Evolutionary conservation across 768 basidiomycete genomes (phyloP).

Genomic region (Tricholoma matsutake): DNA sequence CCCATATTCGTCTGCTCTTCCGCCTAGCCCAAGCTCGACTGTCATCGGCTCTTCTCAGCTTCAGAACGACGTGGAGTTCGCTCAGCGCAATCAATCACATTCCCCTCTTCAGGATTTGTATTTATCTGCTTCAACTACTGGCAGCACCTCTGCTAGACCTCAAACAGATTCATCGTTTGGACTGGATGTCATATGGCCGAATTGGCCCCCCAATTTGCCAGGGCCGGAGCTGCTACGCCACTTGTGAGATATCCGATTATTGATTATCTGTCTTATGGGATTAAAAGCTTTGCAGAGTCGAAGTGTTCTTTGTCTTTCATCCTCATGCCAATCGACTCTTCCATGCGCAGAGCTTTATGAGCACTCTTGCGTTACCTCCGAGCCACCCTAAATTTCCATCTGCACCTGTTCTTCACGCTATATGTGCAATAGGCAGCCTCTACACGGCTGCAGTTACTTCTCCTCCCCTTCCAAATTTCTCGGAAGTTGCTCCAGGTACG

Average conservation of each 20-base stretch:
- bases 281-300: slow-evolving; percentile 43
- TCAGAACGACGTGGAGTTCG: slow-evolving; percentile 8
- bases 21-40: slow-evolving; percentile 7
- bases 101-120: slow-evolving; percentile 24
- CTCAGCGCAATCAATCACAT: slow-evolving; percentile 19
- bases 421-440: slow-evolving; percentile 75
- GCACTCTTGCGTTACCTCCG: slow-evolving; percentile 60
- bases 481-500: slow-evolving; percentile 44
- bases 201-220: slow-evolving; percentile 66
- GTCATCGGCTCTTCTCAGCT: slow-evolving; percentile 5
- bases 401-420: slow-evolving; percentile 73
- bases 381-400: slow-evolving; percentile 73
- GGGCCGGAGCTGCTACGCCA: slow-evolving; percentile 60
- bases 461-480: slow-evolving; percentile 49
- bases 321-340: slow-evolving; percentile 72
- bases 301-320: slow-evolving; percentile 77
- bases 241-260: slow-evolving; percentile 42
- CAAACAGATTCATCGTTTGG: slow-evolving; percentile 20
- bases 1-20: slow-evolving; percentile 6
- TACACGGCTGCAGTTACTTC: slow-evolving; percentile 69
- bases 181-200: slow-evolving; percentile 45
- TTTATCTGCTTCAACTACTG: slow-evolving; percentile 11
- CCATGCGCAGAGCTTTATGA: slow-evolving; percentile 63
- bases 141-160: slow-evolving; percentile 12
- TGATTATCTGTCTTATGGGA: slow-evolving; percentile 1